Percentiles rank a stretch among this genome's conserved stretches.
Evolutionary conservation across 257 asterid species (phyloP).

Genomic region (Ilex aquifolium): DNA sequence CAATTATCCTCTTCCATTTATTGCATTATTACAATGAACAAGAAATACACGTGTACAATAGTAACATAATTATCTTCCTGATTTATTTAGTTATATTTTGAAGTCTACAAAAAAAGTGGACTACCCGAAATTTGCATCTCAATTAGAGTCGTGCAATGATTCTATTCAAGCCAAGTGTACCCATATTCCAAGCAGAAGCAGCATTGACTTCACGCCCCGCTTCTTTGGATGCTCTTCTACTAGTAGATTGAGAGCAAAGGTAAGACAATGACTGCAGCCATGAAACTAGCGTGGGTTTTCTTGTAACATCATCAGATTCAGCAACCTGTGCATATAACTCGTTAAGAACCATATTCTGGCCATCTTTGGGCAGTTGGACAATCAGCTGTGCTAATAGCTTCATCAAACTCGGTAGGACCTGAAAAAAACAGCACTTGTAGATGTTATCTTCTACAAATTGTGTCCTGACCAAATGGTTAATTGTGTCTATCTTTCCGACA

Average conservation of each 20-base stretch:
- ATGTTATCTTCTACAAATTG: too few species aligned
- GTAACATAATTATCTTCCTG: too few species aligned
- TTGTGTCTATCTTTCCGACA: too few species aligned
- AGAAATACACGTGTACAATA: too few species aligned
- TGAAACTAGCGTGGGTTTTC: slow-evolving; percentile 70
- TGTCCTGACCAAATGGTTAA: neutral
- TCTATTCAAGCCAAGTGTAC: slow-evolving; percentile 9
- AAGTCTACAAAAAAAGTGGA: too few species aligned
- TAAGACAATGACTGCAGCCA: slow-evolving; percentile 83
- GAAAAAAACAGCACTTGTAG: slow-evolving; percentile 6
- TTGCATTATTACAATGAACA: too few species aligned
- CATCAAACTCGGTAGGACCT: slow-evolving; percentile 77
- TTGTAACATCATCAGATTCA: slow-evolving; percentile 75
- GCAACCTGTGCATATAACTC: slow-evolving; percentile 73
- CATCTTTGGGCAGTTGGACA: slow-evolving; percentile 42
- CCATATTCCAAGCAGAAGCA: slow-evolving; percentile 7
- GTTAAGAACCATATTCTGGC: slow-evolving; percentile 48
- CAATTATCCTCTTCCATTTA: too few species aligned
- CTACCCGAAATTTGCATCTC: neutral
- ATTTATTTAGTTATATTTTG: too few species aligned
- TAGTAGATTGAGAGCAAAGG: slow-evolving; percentile 46
- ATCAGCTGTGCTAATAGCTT: slow-evolving; percentile 60
- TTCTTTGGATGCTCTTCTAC: slow-evolving; percentile 11
- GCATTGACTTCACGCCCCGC: slow-evolving; percentile 3
- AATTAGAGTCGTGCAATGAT: slow-evolving; percentile 16